Evolutionary conservation across 768 basidiomycete species (phyloP), one percentile per base, ranked within the genome.

Genomic region (Melanogaster broomeanus): DNA sequence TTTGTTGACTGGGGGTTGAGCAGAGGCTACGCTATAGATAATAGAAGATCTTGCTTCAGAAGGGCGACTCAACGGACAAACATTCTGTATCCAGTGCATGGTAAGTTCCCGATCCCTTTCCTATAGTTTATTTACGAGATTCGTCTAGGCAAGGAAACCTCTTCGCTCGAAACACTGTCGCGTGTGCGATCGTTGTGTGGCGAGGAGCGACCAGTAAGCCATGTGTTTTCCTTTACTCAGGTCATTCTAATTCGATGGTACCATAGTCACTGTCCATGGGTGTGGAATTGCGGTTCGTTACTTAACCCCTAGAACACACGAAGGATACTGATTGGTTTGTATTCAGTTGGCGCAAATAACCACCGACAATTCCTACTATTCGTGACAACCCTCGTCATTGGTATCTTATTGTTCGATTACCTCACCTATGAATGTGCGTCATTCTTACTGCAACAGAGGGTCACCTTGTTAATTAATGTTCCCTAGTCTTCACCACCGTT

Each of bases 361-460:
- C 97, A 98, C 61, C 88, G 96, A 5, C 93, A 98, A 67, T 99
- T 99, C 72, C 74, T 98, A 24, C 67, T 96, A n/a, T 99, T 99
- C 62, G 88, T 99, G 37, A 74, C 79, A 0, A 85, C 88, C 3
- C 83, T 99, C 21, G 91, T 98, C 21, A 59, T 84, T 24, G 94
- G 93, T 2, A 86, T 98, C 47, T 46, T 75, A 11, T 64, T 85
- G 16, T 98, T 98, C 58, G 90, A 94, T 65, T 89, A 88, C 63
- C 82, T 98, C 10, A 81, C 88, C 37, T 88, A 85, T 55, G 80
- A 82, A 59, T 96, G 93, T 94, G 62, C 61, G 91, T 77, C 6
- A 13, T 19, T 25, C 28, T 21, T 18, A 41, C 40, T 44, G 3
- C 1, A 9, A 12, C 4, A 13, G 16, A 24, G 9, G 27, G 6